Conservation (phyloP, 2,329 filamentous ascomycete species). For the Monilinia vaccinii-corymbosi region DNA sequence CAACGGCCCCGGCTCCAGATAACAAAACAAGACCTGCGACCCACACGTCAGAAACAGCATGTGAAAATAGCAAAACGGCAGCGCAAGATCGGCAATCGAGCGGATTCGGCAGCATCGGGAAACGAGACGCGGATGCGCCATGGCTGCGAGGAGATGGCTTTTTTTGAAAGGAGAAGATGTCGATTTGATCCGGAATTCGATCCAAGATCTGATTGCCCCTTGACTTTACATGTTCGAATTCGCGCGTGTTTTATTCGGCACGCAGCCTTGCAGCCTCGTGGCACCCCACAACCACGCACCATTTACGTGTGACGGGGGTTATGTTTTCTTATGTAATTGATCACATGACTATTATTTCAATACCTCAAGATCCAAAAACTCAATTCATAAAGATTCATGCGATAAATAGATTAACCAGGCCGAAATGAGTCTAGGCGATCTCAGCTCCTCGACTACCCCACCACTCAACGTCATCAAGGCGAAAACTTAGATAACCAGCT, state of each 20-base stretch:
- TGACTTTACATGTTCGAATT: no score
- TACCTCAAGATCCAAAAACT: not conserved
- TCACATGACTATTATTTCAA: not conserved
- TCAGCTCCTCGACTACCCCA: slow-evolving; percentile 3
- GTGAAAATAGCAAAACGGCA: slow-evolving; percentile 58
- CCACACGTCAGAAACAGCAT: slow-evolving; percentile 63
- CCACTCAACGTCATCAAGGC: not conserved
- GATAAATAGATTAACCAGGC: no score
- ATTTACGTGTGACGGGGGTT: no score
- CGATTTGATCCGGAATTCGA: no score
- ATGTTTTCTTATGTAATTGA: not conserved
- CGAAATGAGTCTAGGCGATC: no score
- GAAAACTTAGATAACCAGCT: no score
- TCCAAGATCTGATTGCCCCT: no score
- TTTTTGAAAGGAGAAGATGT: not conserved
- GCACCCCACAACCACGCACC: no score
- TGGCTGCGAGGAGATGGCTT: not conserved
- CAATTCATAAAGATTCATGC: not conserved
- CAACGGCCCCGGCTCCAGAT: slow-evolving; percentile 52
- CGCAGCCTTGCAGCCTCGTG: no score
- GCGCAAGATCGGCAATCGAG: slow-evolving; percentile 40
- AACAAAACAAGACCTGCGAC: slow-evolving; percentile 61
- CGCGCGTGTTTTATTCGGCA: no score
- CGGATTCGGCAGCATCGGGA: slow-evolving; percentile 6
- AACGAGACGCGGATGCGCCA: slow-evolving; percentile 8